Evolutionary conservation across 176 grass and related monocot species (phyloP), one percentile per base, ranked within the genome.

Genomic region (Oryza glumipatula): DNA sequence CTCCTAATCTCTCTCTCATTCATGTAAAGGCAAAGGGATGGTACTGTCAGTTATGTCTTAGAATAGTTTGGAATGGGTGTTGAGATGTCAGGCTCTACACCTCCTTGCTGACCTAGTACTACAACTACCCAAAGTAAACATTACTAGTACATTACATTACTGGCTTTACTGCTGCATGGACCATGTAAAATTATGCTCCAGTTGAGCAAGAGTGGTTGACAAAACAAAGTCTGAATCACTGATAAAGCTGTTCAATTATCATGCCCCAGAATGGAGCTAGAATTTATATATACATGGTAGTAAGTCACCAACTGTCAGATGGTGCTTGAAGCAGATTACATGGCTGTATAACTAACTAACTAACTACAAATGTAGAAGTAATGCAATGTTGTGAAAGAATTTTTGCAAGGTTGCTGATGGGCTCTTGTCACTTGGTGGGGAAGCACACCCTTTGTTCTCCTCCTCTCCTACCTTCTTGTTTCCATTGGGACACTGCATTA

Each of bases 401-500:
- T 58, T 58, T 21, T 58, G 17, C 17, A n/a, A 58, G 46, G 78
- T 82, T 86, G 78, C 83, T 78, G 10, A 22, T 23, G 21, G 47
- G 68, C 79, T 77, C 26, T 78, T 86, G 83, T 86, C 67, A 82
- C 84, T 68, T 79, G 73, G 77, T 85, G 77, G 78, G 52, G 83
- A 85, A 68, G 72, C 72, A 77, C 43, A 72, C 54, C 74, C 74
- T 14, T 39, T 36, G 21, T 73, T 7, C 39, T 44, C 33, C 66
- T 32, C 35, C 35, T 77, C 23, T 15, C 68, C 60, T 77, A 78
- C 73, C 60, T 76, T 82, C 73, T 67, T 78, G 46, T 74, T 63
- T 46, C 74, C 78, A 82, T 80, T 73, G 60, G 56, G 86, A 77
- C 73, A 56, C 30, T 88, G 89, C 76, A 87, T 84, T 80, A 87